These are phyloP conservation scores for Mycena sp. DNA, from an alignment of 1,284 basidiomycete genomes.

Conservation along the genomic window DNA sequence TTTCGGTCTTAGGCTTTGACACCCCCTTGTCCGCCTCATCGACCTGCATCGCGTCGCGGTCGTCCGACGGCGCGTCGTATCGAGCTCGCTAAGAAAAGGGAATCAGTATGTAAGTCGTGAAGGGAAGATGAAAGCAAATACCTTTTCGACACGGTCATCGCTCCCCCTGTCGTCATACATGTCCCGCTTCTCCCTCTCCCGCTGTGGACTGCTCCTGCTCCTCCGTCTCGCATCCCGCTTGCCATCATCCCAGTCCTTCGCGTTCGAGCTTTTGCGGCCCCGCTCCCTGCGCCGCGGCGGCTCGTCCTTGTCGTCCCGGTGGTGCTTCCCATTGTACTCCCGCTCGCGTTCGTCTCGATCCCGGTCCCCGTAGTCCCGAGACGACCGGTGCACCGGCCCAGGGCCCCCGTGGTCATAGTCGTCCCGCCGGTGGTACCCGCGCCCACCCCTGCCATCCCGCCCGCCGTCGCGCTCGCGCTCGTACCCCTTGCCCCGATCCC, in stretches of 20 bases:
- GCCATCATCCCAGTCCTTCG: constrained; percentile 36
- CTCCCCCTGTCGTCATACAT: constrained; percentile 62
- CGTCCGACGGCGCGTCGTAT: constrained; percentile 54
- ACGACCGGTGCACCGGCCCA: constrained; percentile 9
- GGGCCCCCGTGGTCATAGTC: constrained; percentile 24
- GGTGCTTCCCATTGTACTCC: constrained; percentile 41
- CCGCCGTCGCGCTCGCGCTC: constrained; percentile 43
- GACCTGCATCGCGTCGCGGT: constrained; percentile 53
- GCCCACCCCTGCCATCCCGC: constrained; percentile 35
- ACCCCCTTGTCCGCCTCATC: constrained; percentile 40
- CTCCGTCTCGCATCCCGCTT: constrained; percentile 22
- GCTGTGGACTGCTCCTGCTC: constrained; percentile 40
- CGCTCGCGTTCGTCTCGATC: constrained; percentile 54
- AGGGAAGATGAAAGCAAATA: constrained; percentile 37
- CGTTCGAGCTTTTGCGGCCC: constrained; percentile 42
- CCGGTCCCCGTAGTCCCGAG: constrained; percentile 31
- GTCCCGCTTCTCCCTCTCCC: constrained; percentile 34
- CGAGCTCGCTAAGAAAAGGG: constrained; percentile 50
- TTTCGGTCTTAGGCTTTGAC: constrained; percentile 27
- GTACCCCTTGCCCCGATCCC: too few relatives aligned
- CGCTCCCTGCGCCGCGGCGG: constrained; percentile 41
- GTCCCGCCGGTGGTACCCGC: constrained; percentile 48
- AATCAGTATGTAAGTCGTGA: constrained; percentile 22
- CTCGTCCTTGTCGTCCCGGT: constrained; percentile 50
- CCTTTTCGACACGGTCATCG: constrained; percentile 74